Percentiles rank a stretch among this genome's conserved stretches.
These are phyloP conservation scores for Pichia deserticola DNA, from an alignment of 805 yeast genomes.

Conservation along the genomic window DNA sequence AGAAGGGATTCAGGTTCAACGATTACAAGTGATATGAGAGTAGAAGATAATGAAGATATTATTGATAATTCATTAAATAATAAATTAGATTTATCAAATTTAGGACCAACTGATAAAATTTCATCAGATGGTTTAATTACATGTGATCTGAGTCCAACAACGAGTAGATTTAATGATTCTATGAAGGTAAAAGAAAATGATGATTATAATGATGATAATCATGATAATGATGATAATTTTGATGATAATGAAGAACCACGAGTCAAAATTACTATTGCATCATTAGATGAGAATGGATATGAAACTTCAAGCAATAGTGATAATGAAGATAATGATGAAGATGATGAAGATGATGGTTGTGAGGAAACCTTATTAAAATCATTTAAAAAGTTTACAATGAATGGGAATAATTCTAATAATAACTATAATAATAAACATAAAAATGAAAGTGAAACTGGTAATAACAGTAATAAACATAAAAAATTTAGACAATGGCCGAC, in stretches of 20 bases:
- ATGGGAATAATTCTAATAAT: background rate
- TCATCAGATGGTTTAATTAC: background rate
- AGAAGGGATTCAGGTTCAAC: constrained; percentile 13
- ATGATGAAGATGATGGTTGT: background rate
- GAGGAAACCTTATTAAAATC: background rate
- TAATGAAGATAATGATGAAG: constrained; percentile 11
- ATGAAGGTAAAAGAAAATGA: background rate
- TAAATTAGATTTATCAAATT: background rate
- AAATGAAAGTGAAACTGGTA: background rate
- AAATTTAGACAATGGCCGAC: constrained; percentile 35
- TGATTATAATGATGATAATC: background rate
- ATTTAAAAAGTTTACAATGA: constrained; percentile 2
- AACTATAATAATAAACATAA: too few relatives aligned
- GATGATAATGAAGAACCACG: background rate
- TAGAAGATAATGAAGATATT: background rate
- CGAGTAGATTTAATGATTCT: background rate
- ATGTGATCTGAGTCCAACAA: background rate
- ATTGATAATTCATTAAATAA: background rate
- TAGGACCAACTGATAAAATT: constrained; percentile 1
- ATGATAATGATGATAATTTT: background rate
- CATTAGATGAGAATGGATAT: constrained; percentile 10
- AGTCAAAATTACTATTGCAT: constrained; percentile 2
- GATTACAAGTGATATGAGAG: constrained; percentile 1
- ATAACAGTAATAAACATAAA: background rate
- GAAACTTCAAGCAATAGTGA: constrained; percentile 7